These are phyloP conservation scores for Hortaea werneckii DNA, from an alignment of 2,329 filamentous ascomycete species.

Conservation along the genomic window DNA sequence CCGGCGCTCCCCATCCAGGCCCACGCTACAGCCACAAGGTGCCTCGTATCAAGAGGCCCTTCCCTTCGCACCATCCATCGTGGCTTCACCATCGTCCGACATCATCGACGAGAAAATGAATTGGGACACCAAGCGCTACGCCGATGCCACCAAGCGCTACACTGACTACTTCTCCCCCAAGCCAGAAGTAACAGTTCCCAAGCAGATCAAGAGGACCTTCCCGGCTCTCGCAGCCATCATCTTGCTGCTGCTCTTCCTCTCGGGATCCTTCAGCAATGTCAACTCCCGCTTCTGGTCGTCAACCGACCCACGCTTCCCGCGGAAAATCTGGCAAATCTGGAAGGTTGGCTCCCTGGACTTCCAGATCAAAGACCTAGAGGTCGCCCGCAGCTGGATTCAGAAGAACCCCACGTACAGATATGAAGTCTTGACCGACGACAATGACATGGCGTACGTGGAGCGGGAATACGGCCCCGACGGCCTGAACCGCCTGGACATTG, in stretches of 20 bases:
- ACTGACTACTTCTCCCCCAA: neutral
- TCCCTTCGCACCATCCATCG: no score
- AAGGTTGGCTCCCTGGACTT: slow-evolving; percentile 59
- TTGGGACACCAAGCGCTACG: neutral
- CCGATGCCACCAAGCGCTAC: neutral
- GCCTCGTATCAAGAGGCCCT: no score
- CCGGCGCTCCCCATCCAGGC: no score
- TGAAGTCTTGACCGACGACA: slow-evolving; percentile 59
- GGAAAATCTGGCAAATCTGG: slow-evolving; percentile 71
- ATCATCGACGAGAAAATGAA: neutral
- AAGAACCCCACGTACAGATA: slow-evolving; percentile 60
- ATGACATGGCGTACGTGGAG: slow-evolving; percentile 58
- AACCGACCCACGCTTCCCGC: slow-evolving; percentile 38
- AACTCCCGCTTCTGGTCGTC: slow-evolving; percentile 4
- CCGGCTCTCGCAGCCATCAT: slow-evolving; percentile 38
- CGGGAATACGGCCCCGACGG: slow-evolving; percentile 55
- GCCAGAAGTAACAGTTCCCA: slow-evolving; percentile 29
- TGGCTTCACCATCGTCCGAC: no score
- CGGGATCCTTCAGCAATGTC: slow-evolving; percentile 18
- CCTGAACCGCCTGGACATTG: slow-evolving; percentile 56
- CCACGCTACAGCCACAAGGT: no score
- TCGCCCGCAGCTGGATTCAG: slow-evolving; percentile 53
- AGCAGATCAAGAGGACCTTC: slow-evolving; percentile 40
- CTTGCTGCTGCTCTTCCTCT: slow-evolving; percentile 36
- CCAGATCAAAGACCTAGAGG: slow-evolving; percentile 51